phyloP scores from a whole-genome alignment of 257 asterid species.

The Phtheirospermum japonicum region DNA sequence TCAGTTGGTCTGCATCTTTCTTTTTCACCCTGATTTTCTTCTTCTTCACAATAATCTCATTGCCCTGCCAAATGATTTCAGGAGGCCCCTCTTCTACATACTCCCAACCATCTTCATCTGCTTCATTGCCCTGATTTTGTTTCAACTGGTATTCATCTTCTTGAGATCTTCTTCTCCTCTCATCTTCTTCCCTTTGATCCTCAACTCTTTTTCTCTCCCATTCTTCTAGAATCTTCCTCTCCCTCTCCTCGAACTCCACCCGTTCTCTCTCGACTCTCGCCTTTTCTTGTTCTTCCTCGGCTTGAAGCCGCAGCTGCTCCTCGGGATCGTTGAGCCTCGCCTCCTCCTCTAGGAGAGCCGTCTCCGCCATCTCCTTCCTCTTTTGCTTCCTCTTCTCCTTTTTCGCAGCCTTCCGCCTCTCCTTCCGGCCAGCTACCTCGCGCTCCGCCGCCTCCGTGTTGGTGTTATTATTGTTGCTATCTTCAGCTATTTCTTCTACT shows the following conservation, averaged over 20 bases:
- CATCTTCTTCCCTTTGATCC: conserved; percentile 66
- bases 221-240: conserved; percentile 64
- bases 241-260: conserved; percentile 77
- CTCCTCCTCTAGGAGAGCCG: conserved; percentile 66
- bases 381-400: conserved; percentile 85
- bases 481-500: conserved; percentile 24
- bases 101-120: conserved; percentile 74
- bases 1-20: conserved; percentile 42
- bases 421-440: conserved; percentile 48
- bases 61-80: conserved; percentile 95
- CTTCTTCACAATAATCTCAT: conserved; percentile 94
- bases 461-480: not conserved
- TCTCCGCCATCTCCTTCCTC: conserved; percentile 77
- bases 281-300: conserved; percentile 74
- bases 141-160: conserved; percentile 47
- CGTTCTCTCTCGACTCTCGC: conserved; percentile 62
- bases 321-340: conserved; percentile 67
- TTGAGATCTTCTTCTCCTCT: conserved; percentile 43
- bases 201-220: conserved; percentile 54
- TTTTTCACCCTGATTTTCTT: conserved; percentile 75
- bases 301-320: conserved; percentile 62
- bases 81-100: conserved; percentile 96
- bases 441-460: conserved; percentile 20
- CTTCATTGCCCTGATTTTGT: conserved; percentile 48
- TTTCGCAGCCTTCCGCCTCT: conserved; percentile 73